These are phyloP conservation scores for Erysimum pusillum DNA, from an alignment of 441 rosid species.

Conservation along the genomic window DNA sequence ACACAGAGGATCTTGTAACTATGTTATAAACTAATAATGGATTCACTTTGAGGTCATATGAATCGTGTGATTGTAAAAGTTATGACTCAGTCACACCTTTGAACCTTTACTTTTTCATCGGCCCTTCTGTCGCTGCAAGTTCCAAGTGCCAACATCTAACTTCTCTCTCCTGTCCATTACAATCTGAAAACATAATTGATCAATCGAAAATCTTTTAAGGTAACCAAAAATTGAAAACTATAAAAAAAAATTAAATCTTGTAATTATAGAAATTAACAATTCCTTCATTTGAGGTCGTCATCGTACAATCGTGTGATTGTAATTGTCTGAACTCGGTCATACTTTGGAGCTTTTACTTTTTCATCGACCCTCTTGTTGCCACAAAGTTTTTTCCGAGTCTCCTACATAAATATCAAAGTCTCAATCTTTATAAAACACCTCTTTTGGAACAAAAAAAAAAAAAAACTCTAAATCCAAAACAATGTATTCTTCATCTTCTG, in stretches of 20 bases:
- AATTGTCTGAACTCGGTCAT: constrained; percentile 16
- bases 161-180: neutral
- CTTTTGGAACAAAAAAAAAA: neutral
- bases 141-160: neutral
- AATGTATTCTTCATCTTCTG: constrained; percentile 1
- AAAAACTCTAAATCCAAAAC: neutral
- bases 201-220: neutral
- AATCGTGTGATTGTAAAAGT: constrained; percentile 23
- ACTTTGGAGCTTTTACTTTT: neutral
- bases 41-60: neutral
- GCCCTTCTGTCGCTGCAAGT: constrained; percentile 32
- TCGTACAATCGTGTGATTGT: constrained; percentile 21
- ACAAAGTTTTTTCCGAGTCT: neutral
- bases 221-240: neutral
- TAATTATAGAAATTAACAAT: constrained; percentile 18
- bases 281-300: constrained; percentile 15
- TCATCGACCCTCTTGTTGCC: constrained; percentile 23
- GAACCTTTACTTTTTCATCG: constrained; percentile 6
- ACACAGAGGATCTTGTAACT: neutral
- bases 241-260: neutral
- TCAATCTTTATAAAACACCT: neutral
- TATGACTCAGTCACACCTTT: constrained; percentile 19
- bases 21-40: no score
- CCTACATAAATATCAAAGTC: constrained; percentile 7
- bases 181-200: neutral